Percentiles rank a stretch among this genome's conserved stretches.
Evolutionary conservation across 345 rosid species (phyloP).

Genomic region (Zanthoxylum bungeanum): DNA sequence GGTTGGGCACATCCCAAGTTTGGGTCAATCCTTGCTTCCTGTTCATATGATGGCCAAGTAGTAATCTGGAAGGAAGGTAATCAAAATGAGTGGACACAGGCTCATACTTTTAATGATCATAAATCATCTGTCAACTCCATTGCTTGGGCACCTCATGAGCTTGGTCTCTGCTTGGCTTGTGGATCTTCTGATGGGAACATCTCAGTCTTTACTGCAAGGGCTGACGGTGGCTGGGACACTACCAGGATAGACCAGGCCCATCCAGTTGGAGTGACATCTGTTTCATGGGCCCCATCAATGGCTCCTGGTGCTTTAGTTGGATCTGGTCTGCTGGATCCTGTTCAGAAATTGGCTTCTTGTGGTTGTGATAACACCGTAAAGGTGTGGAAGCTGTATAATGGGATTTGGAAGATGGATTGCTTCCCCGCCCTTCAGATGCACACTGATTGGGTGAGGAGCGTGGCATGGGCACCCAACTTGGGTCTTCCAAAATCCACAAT

Average conservation of each 20-base stretch:
- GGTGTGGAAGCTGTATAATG: constrained; percentile 24
- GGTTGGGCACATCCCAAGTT: constrained; percentile 25
- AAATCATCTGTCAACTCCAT: constrained; percentile 20
- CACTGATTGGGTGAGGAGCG: constrained; percentile 24
- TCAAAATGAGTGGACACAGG: constrained; percentile 19
- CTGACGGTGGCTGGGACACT: constrained; percentile 21
- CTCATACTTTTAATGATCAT: constrained; percentile 18
- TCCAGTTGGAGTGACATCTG: constrained; percentile 24
- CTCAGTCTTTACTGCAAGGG: constrained; percentile 14
- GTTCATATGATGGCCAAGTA: constrained; percentile 22
- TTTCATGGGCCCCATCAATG: constrained; percentile 23
- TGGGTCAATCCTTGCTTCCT: constrained; percentile 22
- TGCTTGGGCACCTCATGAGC: constrained; percentile 25
- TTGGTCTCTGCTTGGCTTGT: constrained; percentile 23
- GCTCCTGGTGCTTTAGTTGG: constrained; percentile 25
- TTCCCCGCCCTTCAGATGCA: constrained; percentile 28
- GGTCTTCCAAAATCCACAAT: constrained; percentile 28
- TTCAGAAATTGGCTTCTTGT: constrained; percentile 20
- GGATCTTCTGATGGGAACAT: constrained; percentile 27
- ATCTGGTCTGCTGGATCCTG: constrained; percentile 12
- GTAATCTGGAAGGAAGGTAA: constrained; percentile 25
- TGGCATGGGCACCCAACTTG: constrained; percentile 27
- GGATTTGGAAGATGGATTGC: constrained; percentile 26
- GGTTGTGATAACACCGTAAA: constrained; percentile 26
- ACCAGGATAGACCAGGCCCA: constrained; percentile 24